phyloP scores from a whole-genome alignment of 495 filamentous ascomycete genomes.

The Hyaloscypha bicolor region DNA sequence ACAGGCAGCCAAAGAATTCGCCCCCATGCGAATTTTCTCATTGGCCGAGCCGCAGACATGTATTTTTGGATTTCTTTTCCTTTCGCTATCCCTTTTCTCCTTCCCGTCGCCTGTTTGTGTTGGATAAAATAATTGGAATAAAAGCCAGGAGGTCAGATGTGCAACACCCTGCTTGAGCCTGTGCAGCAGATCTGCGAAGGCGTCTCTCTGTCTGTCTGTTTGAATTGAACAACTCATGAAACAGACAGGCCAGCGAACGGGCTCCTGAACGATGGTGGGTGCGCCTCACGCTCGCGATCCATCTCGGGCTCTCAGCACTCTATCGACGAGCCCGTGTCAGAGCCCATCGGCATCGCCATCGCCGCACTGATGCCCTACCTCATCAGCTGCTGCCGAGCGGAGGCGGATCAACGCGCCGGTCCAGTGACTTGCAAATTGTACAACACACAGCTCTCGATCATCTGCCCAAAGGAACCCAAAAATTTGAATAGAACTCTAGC shows the following conservation, averaged over 20 bases:
- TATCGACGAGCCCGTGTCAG: background rate
- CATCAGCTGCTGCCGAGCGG: background rate
- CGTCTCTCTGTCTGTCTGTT: background rate
- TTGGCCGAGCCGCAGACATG: conserved; percentile 1
- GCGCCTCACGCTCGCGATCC: background rate
- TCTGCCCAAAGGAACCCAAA: conserved; percentile 3
- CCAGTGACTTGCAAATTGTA: background rate
- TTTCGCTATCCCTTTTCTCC: background rate
- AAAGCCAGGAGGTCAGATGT: background rate
- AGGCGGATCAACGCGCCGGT: background rate
- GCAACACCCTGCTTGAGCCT: background rate
- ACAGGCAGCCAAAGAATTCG: background rate
- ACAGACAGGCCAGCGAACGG: conserved; percentile 13
- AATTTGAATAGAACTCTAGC: background rate
- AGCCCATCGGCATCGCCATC: background rate
- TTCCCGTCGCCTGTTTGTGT: no score
- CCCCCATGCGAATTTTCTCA: conserved; percentile 7
- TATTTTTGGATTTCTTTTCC: background rate
- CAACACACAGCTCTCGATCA: conserved; percentile 11
- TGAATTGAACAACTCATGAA: conserved; percentile 17
- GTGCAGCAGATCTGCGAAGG: conserved; percentile 8
- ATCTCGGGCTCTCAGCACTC: background rate
- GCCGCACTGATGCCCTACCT: background rate
- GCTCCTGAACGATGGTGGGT: background rate
- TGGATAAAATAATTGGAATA: background rate